Base-by-base conservation (phyloP, 2,329 filamentous ascomycete genomes). In the Samsoniella hepiali region DNA sequence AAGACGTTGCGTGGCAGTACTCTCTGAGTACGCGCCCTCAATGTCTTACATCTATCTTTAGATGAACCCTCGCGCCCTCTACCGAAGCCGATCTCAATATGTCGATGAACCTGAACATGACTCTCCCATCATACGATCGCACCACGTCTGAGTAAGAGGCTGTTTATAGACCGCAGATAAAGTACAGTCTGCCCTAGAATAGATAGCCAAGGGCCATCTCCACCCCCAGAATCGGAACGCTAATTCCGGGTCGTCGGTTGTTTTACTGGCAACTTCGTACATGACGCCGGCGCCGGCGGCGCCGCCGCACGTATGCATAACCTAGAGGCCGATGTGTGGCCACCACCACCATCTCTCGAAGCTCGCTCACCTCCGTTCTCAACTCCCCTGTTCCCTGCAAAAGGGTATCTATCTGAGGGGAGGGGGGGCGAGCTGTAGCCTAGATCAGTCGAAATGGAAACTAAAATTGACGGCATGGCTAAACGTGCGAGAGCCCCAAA, bases 351-450 rank as follows among this genome's bases (percentile, higher is more conserved):
- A 22, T 9, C 50, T 6, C 50, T 3, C 27, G 42, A 44, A 15
- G 5, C 7, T 10, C 42, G 17, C 9, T 22, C 42, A 45, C 42
- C 42, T n/a, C 5, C 7, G 42, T 8, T n/a, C 9, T 10, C 36
- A 42, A 58, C 42, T 47, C n/a, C 55, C 55, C 55, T 58, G 55
- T 36, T 38, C 57, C 44, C 44, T 50, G 57, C 34, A 49, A 38
- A 9, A 22, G 22, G 22, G 31, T n/a, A 5, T n/a, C 3, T 49
- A 36, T 27, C 32, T 29, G 27, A 29, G 29, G 5, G 17, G 45
- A n/a, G 27, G 27, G 29, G 5, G 17, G 45, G 32, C 45, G 22
- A 32, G 32, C 32, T 40, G 32, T 29, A 40, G 57, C 32, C 45
- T 38, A 59, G 45, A 50, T 59, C 57, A 38, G 57, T 38, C 32